Evolutionary conservation across 305 asterid genomes (phyloP).

Genomic region (Coffea humblotiana): DNA sequence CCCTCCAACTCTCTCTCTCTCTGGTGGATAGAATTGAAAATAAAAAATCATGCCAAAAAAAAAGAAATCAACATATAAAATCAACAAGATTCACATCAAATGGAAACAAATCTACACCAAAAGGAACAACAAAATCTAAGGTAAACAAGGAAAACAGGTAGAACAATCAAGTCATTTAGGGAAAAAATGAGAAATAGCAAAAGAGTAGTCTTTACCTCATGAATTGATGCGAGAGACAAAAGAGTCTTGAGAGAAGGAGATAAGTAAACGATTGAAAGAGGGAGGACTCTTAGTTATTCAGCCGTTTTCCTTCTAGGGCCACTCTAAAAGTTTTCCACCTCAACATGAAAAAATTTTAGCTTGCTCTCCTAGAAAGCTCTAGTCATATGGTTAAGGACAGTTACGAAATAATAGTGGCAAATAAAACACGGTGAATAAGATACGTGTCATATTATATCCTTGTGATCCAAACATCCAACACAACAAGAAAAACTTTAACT

Average conservation of each 20-base stretch:
- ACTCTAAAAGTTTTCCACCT: not conserved
- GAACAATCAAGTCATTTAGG: too few species aligned
- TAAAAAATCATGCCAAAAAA: not conserved
- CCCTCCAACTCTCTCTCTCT: too few species aligned
- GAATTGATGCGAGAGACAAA: not conserved
- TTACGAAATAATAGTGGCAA: too few species aligned
- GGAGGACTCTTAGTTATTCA: not conserved
- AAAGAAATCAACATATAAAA: not conserved
- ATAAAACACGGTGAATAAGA: too few species aligned
- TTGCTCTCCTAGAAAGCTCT: too few species aligned
- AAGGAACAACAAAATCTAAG: not conserved
- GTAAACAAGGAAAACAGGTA: not conserved
- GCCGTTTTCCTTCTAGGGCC: not conserved
- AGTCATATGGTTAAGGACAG: too few species aligned
- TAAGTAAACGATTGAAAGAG: not conserved
- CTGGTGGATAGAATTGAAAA: too few species aligned
- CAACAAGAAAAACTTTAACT: not conserved
- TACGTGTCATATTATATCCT: too few species aligned
- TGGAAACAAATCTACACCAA: not conserved
- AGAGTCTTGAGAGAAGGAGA: not conserved
- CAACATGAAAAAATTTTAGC: too few species aligned
- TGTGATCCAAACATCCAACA: too few species aligned
- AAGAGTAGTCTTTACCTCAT: not conserved
- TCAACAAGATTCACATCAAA: not conserved
- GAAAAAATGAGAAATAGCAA: not conserved